Evolutionary conservation across 345 rosid species (phyloP), one percentile per base, ranked within the genome.

Genomic region (Barbarea vulgaris): DNA sequence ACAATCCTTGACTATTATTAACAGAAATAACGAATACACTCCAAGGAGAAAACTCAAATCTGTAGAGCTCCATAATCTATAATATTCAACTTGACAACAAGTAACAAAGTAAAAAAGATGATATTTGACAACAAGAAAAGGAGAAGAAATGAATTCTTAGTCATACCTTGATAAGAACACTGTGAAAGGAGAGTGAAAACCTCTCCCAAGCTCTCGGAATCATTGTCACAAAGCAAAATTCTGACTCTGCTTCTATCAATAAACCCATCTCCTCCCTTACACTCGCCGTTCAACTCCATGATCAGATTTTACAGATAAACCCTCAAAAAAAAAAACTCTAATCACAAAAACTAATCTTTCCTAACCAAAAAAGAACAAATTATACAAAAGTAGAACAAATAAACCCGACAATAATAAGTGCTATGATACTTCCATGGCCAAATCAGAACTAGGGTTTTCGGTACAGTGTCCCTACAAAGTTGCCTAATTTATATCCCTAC

Each of bases 161-260:
- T 9, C 30, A 69, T 84, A 92, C 99, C 99, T 73, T 87, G 99
- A 83, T 95, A 95, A 79, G 97, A 90, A 77, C 99, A 95, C 76
- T 88, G 83, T 64, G 87, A 64, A 53, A 95, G 99, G 70, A 95
- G 97, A 18, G 88, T 79, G 67, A 77, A 84, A 69, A 85, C 96
- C 78, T 89, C 99, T 67, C 84, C 87, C 48, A 84, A 85, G 69
- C 97, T 90, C 75, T 81, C 84, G 17, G 86, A 21, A 80, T 92
- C 93, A 66, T 87, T 92, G 77, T 95, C 99, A 51, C 99, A 95
- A 39, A 95, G 82, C 93, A 95, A 83, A 80, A 95, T 95, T 82
- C 99, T 87, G 58, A 95, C 99, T 89, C 87, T 92, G 84, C 99
- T 92, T 84, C 99, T 84, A 48, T 95, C 99, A 77, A 89, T 84